These are phyloP conservation scores for Trichosporon sp. DNA, from an alignment of 1,284 basidiomycete species.

Conservation along the genomic window DNA sequence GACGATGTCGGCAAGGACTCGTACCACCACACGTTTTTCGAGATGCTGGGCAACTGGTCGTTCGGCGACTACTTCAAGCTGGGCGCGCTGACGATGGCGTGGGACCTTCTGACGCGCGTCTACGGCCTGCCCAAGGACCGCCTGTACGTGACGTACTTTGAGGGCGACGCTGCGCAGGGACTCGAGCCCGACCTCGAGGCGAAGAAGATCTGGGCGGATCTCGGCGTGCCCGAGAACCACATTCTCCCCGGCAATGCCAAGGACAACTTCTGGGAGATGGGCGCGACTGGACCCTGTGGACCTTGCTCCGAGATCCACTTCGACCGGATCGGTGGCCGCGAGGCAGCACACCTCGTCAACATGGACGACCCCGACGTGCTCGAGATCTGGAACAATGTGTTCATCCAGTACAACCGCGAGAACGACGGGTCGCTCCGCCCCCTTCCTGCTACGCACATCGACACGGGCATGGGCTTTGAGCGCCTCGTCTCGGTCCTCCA, in stretches of 20 bases:
- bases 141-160: slow-evolving; percentile 96
- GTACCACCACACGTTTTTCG: slow-evolving; percentile 85
- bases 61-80: slow-evolving; percentile 99
- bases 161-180: slow-evolving; percentile 81
- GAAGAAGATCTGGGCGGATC: slow-evolving; percentile 73
- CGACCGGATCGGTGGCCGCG: slow-evolving; percentile 83
- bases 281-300: slow-evolving; percentile 92
- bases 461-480: slow-evolving; percentile 99
- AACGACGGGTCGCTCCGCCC: slow-evolving; percentile 71
- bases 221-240: slow-evolving; percentile 82
- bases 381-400: slow-evolving; percentile 99
- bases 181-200: slow-evolving; percentile 85
- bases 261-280: slow-evolving; percentile 99
- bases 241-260: slow-evolving; percentile 91
- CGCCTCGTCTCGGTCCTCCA: slow-evolving; percentile 92
- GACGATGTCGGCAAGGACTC: slow-evolving; percentile 96
- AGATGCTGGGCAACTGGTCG: slow-evolving; percentile 99
- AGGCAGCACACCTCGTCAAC: slow-evolving; percentile 88
- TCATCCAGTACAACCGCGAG: slow-evolving; percentile 98
- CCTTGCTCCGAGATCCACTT: slow-evolving; percentile 98
- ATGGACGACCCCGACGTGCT: slow-evolving; percentile 93
- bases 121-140: slow-evolving; percentile 85
- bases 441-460: slow-evolving; percentile 90
- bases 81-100: slow-evolving; percentile 88
- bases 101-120: slow-evolving; percentile 81